Base-by-base conservation (phyloP, 441 rosid species). In the Geranium incanum region DNA sequence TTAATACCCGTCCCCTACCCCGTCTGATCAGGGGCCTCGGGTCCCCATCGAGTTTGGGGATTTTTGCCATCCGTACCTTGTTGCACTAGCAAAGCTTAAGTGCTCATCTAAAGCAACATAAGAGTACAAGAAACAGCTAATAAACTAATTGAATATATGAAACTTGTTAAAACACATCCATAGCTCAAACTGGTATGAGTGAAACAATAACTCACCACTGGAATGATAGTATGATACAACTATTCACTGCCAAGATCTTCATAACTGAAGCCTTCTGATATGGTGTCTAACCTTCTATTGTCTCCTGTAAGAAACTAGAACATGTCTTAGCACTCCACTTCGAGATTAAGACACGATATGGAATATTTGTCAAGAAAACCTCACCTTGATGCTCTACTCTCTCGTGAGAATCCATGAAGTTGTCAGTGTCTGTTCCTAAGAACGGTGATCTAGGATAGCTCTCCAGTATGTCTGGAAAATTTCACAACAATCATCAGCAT, bases 231-330 rank as follows among this genome's bases (percentile, higher is more conserved):
- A 65, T 71, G 43, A 57, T 36, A 67, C 52, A 45, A 45, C 81
- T 85, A 90, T 74, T 88, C 86, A 76, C 89, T 89, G 77, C 91
- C 89, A 72, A 87, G 81, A 69, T 84, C 86, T 38, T 90, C 94
- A 74, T 86, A 92, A 85, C 89, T 90, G 81, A 89, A 79, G 70
- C 97, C 91, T 87, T 95, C 97, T 36, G 92, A 90, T 78, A 90
- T 89, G 62, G 93, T 84, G 68, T 90, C 97, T 82, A 92, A 78
- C 81, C 96, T 86, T 79, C 75, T 89, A 76, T 80, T 88, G 72
- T 90, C 95, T 70, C 88, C 95, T 92, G 77, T 66, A 90, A 79
- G 57, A 63, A 52, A 50, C 67, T 45, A 45, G 52, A 45, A n/a
- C 59, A 52, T 52, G 15, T 52, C 5, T 80, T 68, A 60, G 55